phyloP scores from a whole-genome alignment of 2,329 filamentous ascomycete genomes.

The Diaporthe vaccinii region DNA sequence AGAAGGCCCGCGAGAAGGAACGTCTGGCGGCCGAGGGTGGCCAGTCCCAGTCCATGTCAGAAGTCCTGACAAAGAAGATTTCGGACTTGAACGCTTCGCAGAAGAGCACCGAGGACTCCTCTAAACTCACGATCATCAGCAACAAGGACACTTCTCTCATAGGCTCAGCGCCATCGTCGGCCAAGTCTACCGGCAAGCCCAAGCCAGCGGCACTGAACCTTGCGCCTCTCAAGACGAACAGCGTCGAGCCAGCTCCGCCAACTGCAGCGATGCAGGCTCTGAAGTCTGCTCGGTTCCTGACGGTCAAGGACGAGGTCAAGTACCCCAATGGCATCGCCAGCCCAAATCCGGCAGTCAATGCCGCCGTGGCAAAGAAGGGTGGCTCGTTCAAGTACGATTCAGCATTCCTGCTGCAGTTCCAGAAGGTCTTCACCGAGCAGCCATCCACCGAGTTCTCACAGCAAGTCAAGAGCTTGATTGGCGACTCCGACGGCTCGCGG shows the following conservation, averaged over 20 bases:
- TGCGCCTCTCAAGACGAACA: constrained; percentile 82
- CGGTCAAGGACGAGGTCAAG: constrained; percentile 80
- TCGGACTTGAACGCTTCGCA: constrained; percentile 54
- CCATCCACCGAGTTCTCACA: constrained; percentile 93
- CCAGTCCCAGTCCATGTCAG: constrained; percentile 63
- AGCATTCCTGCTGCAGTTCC: constrained; percentile 95
- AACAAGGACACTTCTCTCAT: constrained; percentile 32
- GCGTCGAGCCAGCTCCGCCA: constrained; percentile 90
- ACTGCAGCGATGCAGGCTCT: constrained; percentile 94
- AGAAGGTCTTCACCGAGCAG: constrained; percentile 96
- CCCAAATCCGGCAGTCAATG: constrained; percentile 92
- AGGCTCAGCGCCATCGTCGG: constrained; percentile 47
- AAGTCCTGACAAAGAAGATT: constrained; percentile 61
- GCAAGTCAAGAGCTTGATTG: constrained; percentile 88
- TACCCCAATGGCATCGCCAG: constrained; percentile 90
- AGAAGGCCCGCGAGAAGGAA: constrained; percentile 65
- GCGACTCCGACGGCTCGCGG: constrained; percentile 77
- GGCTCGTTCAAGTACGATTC: constrained; percentile 95
- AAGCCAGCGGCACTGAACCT: constrained; percentile 94
- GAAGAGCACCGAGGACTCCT: constrained; percentile 66
- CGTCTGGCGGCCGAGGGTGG: constrained; percentile 64
- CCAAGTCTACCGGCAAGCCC: constrained; percentile 60
- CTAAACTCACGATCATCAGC: constrained; percentile 62
- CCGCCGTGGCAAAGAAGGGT: constrained; percentile 81
- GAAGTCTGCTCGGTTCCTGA: constrained; percentile 90